These are phyloP conservation scores for Diaporthe capsici DNA, from an alignment of 2,329 filamentous ascomycete species.

Conservation along the genomic window DNA sequence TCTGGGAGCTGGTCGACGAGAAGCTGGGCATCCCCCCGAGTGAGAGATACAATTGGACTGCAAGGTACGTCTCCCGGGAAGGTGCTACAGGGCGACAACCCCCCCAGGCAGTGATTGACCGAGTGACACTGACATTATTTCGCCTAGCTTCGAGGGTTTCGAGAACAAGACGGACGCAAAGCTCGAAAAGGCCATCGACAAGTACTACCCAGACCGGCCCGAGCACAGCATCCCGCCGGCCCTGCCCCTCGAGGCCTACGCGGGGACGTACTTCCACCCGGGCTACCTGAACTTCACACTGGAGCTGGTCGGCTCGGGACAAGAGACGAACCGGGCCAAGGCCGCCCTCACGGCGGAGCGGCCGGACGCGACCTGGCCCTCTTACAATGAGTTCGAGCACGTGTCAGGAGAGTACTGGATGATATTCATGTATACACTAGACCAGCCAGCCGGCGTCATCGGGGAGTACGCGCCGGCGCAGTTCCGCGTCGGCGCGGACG, in stretches of 20 bases:
- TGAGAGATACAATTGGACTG: constrained; percentile 55
- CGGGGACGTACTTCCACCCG: constrained; percentile 60
- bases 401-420: constrained; percentile 55
- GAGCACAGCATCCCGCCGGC: constrained; percentile 51
- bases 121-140: constrained; percentile 36
- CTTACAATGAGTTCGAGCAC: constrained; percentile 51
- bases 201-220: constrained; percentile 56
- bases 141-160: constrained; percentile 42
- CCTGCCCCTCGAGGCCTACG: constrained; percentile 53
- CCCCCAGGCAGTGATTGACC: not conserved
- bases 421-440: constrained; percentile 48
- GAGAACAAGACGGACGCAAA: constrained; percentile 43
- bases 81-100: not conserved
- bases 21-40: constrained; percentile 52
- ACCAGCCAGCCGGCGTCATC: constrained; percentile 46
- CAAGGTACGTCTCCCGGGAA: constrained; percentile 46
- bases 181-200: constrained; percentile 51
- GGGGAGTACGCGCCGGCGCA: constrained; percentile 49
- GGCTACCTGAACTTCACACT: constrained; percentile 56
- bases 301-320: constrained; percentile 33
- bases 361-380: constrained; percentile 51
- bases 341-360: constrained; percentile 47
- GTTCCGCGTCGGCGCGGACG: constrained; percentile 50
- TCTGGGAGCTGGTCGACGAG: constrained; percentile 58
- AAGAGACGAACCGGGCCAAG: not conserved